Percentiles rank a stretch among this genome's conserved stretches.
Evolutionary conservation across 2,329 filamentous ascomycete genomes (phyloP).

Genomic region (Trichoderma oligosporum): DNA sequence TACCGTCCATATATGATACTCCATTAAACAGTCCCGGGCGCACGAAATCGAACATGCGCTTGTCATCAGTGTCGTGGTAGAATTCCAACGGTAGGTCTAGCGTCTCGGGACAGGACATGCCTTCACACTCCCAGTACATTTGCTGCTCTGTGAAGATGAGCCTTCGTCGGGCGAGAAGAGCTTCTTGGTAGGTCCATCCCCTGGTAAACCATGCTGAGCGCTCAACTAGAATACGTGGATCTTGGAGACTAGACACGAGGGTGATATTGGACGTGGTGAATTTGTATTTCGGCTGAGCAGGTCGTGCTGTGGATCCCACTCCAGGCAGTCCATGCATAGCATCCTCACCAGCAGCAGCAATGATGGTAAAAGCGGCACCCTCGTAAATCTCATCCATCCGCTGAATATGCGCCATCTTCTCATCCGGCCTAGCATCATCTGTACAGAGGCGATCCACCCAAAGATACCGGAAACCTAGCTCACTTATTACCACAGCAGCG

Average conservation of each 20-base stretch:
- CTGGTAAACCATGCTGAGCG: conserved; percentile 35
- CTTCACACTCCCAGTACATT: conserved; percentile 40
- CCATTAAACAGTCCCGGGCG: conserved; percentile 35
- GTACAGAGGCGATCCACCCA: conserved; percentile 41
- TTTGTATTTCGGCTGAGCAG: conserved; percentile 32
- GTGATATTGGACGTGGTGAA: conserved; percentile 33
- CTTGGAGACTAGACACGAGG: conserved; percentile 32
- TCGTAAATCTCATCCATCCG: conserved; percentile 40
- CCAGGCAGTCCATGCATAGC: conserved; percentile 36
- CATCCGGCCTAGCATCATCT: conserved; percentile 24
- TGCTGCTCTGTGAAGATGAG: conserved; percentile 40
- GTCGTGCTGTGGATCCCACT: conserved; percentile 28
- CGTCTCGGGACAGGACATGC: conserved; percentile 37
- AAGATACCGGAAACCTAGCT: conserved; percentile 35
- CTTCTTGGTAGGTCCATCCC: conserved; percentile 41
- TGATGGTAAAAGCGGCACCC: conserved; percentile 35
- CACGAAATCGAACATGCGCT: conserved; percentile 36
- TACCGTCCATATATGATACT: conserved; percentile 34
- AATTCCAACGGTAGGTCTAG: conserved; percentile 31
- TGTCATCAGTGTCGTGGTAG: conserved; percentile 33
- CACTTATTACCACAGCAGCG: conserved; percentile 30
- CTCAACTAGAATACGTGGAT: conserved; percentile 31
- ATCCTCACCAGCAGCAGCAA: conserved; percentile 36
- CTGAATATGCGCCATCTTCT: conserved; percentile 31
- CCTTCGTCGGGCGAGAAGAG: conserved; percentile 34